Base-by-base conservation (phyloP, 108 stramenopile species). In the Epithemia pelagica region DNA sequence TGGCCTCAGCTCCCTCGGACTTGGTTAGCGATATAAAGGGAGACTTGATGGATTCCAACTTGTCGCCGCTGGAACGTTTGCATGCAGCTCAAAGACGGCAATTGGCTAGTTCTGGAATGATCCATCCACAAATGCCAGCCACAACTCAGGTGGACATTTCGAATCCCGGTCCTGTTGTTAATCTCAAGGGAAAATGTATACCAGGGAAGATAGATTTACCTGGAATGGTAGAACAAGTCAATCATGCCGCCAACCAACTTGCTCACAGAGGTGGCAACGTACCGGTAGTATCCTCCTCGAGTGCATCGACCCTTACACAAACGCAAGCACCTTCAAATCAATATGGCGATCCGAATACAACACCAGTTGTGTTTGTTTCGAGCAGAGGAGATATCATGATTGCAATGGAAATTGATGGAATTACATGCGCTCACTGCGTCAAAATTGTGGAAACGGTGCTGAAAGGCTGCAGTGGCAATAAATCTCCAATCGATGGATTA, bases 381-480 rank as follows among this genome's bases (percentile, higher is more conserved):
- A 61, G 69, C 19, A 77, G 77, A 64, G 77, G 84, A 21, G 92
- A 94, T 58, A 79, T 82, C 24, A 78, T 88, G 71, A 74, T 93
- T 67, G 84, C 85, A 46, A 89, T 94, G 88, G 54, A 72, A 32
- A 78, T 94, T 5, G 81, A 87, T 65, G 92, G 92, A 24, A 94
- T 94, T 26, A 94, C 92, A 0, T 94, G 92, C 69, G 86, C 86
- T 7, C 89, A 94, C 71, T 94, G 92, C 63, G 88, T 94, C 56
- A 90, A 91, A 66, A 94, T 94, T 74, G 84, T 94, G 15, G 92
- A 94, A 70, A 94, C 92, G 19, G 92, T 94, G 0, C 68, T 94
- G 23, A 89, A 82, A 74, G 92, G 92, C 30, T 89, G 87, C 73
- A 84, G 78, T 55, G 92, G 92, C 20, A 83, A 79, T 61, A 83